These are phyloP conservation scores for Trichophyton mentagrophytes DNA, from an alignment of 2,329 filamentous ascomycete genomes.

Conservation along the genomic window DNA sequence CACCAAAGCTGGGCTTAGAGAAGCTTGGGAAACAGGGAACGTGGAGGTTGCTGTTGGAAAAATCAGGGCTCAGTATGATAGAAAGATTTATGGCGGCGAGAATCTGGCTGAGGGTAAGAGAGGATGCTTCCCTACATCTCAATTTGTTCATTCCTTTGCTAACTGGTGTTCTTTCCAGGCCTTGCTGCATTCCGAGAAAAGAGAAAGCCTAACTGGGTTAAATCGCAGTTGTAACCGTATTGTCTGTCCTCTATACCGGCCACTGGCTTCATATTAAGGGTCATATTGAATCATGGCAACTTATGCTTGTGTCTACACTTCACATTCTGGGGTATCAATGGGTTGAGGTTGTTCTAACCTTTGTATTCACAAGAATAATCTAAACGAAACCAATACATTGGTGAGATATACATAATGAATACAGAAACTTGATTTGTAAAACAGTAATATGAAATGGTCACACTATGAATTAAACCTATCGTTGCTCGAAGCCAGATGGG, in stretches of 20 bases:
- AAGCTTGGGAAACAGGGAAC: constrained; percentile 56
- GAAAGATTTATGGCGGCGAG: constrained; percentile 65
- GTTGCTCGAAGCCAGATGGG: constrained; percentile 38
- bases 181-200: constrained; percentile 88
- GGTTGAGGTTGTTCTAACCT: background rate
- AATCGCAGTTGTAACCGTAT: constrained; percentile 46
- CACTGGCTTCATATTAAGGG: no score
- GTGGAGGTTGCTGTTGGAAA: constrained; percentile 58
- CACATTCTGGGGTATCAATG: background rate
- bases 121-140: background rate
- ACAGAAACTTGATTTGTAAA: constrained; percentile 1
- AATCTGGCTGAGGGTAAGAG: constrained; percentile 71
- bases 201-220: constrained; percentile 69
- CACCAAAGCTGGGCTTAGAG: constrained; percentile 52
- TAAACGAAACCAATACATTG: background rate
- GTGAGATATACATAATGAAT: constrained; percentile 1
- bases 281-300: no score
- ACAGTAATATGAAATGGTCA: background rate
- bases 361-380: background rate
- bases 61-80: constrained; percentile 79
- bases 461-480: constrained; percentile 33
- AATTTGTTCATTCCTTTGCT: background rate
- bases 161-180: constrained; percentile 19
- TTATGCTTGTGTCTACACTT: background rate
- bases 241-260: background rate